Conservation (phyloP, 2,329 filamentous ascomycete species). For the Trichothecium roseum region DNA sequence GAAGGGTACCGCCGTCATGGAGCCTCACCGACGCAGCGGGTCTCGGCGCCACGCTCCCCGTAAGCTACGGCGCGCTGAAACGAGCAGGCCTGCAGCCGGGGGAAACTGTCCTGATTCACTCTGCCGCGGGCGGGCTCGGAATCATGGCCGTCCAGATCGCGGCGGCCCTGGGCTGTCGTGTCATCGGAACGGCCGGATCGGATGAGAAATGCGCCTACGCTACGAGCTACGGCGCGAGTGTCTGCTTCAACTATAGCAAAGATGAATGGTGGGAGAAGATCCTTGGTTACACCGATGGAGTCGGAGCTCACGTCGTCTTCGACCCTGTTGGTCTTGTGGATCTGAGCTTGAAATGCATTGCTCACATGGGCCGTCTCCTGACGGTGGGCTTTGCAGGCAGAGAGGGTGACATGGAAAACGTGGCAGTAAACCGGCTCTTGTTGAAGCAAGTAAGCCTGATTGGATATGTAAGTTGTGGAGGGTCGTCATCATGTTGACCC, state of each 20-base stretch:
- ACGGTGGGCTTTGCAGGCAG: slow-evolving; percentile 48
- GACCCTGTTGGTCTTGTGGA: slow-evolving; percentile 48
- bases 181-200: slow-evolving; percentile 41
- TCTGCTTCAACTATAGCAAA: slow-evolving; percentile 28
- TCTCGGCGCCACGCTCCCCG: slow-evolving; percentile 39
- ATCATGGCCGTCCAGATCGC: slow-evolving; percentile 47
- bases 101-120: slow-evolving; percentile 42
- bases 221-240: slow-evolving; percentile 25
- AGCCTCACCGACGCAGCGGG: slow-evolving; percentile 38
- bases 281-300: slow-evolving; percentile 30
- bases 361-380: slow-evolving; percentile 41
- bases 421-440: slow-evolving; percentile 43
- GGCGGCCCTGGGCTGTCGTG: slow-evolving; percentile 37
- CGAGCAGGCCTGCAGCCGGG: slow-evolving; percentile 27
- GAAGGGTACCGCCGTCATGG: slow-evolving; percentile 33
- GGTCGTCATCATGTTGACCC: not conserved
- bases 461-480: slow-evolving; percentile 33
- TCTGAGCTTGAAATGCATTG: slow-evolving; percentile 41
- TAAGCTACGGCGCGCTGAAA: slow-evolving; percentile 40
- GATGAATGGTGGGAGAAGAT: slow-evolving; percentile 41
- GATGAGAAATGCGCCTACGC: slow-evolving; percentile 31
- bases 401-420: slow-evolving; percentile 39
- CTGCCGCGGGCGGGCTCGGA: slow-evolving; percentile 44
- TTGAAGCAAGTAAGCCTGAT: slow-evolving; percentile 41
- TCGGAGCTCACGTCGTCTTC: slow-evolving; percentile 46